phyloP scores from a whole-genome alignment of 257 asterid species.

The Scutellaria baicalensis region DNA sequence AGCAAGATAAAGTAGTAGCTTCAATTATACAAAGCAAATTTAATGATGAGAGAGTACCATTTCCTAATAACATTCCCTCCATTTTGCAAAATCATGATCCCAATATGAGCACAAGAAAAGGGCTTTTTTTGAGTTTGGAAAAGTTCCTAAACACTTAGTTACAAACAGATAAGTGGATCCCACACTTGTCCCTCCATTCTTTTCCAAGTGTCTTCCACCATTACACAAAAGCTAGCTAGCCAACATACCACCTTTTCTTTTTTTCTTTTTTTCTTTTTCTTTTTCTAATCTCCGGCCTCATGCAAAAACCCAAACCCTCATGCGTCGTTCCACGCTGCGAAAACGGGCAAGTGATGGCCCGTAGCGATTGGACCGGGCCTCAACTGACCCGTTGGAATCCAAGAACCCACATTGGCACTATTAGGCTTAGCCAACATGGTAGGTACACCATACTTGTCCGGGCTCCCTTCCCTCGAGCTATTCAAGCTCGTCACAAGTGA shows the following conservation, averaged over 20 bases:
- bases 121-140: constrained; percentile 21
- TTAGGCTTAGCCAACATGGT: neutral
- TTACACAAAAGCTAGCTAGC: constrained; percentile 18
- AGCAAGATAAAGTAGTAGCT: constrained; percentile 6
- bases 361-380: constrained; percentile 43
- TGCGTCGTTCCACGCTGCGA: constrained; percentile 62
- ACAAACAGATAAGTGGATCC: constrained; percentile 26
- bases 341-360: constrained; percentile 57
- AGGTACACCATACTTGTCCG: constrained; percentile 39
- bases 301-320: constrained; percentile 20
- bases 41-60: constrained; percentile 20
- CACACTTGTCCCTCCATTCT: constrained; percentile 23
- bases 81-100: constrained; percentile 30
- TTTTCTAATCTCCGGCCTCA: constrained; percentile 3
- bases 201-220: constrained; percentile 5
- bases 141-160: constrained; percentile 26
- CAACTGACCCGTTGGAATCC: constrained; percentile 39
- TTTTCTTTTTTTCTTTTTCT: neutral
- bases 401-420: constrained; percentile 10
- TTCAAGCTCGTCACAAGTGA: constrained; percentile 65
- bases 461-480: constrained; percentile 73
- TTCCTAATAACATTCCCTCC: constrained; percentile 26
- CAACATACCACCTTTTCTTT: neutral
- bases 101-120: constrained; percentile 15
- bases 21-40: constrained; percentile 21